Evolutionary conservation across 2,329 filamentous ascomycete species (phyloP), one percentile per base, ranked within the genome.

Genomic region (Talaromyces sp.): DNA sequence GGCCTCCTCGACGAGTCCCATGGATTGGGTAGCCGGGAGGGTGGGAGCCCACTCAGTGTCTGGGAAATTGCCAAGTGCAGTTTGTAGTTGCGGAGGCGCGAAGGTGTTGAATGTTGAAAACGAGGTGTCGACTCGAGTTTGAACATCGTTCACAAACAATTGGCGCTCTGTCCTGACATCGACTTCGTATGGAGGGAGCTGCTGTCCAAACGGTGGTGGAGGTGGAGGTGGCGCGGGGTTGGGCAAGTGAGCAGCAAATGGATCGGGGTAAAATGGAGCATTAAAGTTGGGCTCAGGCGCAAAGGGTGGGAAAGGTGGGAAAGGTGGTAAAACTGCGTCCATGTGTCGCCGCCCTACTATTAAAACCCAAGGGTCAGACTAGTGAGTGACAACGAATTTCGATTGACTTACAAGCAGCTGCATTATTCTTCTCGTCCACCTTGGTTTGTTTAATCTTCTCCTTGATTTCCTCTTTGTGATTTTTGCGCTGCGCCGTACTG

Each of bases 391-490:
- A 30, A n/a, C 4, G 28, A 53, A 33, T 2, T 27, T n/a, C 40
- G 42, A 90, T 90, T 75, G 85, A 83, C 65, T 75, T 69, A 68
- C 79, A 76, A 66, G 77, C 70, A 33, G 75, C 73, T 57, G 83
- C 78, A 58, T 87, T 83, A 58, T 86, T 83, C 86, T 96, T 96
- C 79, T 97, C 94, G 30, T 88, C 88, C 68, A 96, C 84, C 85
- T 98, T 98, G 74, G 95, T 98, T 74, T 89, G 87, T 86, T 96
- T 97, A 83, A 99, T 98, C 77, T 94, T 91, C 78, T 90, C 89
- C 84, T 99, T 99, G 83, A 99, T 96, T 68, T 89, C 82, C 74
- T 98, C 95, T 81, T 98, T 99, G 76, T 97, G 92, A 61, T 88
- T 81, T 69, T 89, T 87, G 68, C 95, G 85, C 72, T 90, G 87